These are phyloP conservation scores for Juglanconis oblonga DNA, from an alignment of 2,329 filamentous ascomycete genomes.

Conservation along the genomic window DNA sequence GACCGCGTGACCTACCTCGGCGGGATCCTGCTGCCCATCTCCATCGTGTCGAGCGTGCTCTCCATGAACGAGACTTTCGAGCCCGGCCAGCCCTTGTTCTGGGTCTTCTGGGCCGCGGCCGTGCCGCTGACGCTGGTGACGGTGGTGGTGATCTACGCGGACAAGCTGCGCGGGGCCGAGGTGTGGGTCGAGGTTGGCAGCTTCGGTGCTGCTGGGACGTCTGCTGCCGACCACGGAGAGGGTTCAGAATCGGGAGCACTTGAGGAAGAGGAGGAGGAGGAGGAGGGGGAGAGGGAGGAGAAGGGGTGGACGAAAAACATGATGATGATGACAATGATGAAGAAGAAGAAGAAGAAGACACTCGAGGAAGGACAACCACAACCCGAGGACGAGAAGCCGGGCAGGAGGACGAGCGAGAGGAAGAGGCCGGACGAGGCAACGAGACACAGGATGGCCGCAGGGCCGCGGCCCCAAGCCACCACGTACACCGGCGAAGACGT, in stretches of 20 bases:
- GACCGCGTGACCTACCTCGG: slow-evolving; percentile 49
- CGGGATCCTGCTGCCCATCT: slow-evolving; percentile 45
- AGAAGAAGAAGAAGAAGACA: background rate
- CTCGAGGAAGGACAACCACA: background rate
- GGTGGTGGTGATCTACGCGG: slow-evolving; percentile 45
- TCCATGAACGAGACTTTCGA: slow-evolving; percentile 45
- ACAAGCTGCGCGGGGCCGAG: slow-evolving; percentile 42
- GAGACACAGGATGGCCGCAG: no score
- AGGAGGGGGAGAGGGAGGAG: no score
- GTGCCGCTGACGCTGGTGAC: slow-evolving; percentile 36
- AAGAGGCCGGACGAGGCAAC: background rate
- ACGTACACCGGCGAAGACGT: slow-evolving; percentile 17
- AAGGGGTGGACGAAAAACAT: background rate
- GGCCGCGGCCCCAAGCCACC: slow-evolving; percentile 9
- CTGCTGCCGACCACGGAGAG: background rate
- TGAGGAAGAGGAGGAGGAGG: background rate
- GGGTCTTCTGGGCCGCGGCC: slow-evolving; percentile 46
- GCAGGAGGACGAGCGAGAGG: no score
- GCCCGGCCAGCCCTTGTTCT: slow-evolving; percentile 40
- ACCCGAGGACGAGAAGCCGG: no score
- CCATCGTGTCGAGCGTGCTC: slow-evolving; percentile 45
- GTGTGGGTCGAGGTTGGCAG: slow-evolving; percentile 44
- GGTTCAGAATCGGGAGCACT: no score
- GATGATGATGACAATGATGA: background rate
- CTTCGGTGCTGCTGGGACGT: background rate